Evolutionary conservation across 2,329 filamentous ascomycete genomes (phyloP).

Genomic region (Talaromyces piceae): DNA sequence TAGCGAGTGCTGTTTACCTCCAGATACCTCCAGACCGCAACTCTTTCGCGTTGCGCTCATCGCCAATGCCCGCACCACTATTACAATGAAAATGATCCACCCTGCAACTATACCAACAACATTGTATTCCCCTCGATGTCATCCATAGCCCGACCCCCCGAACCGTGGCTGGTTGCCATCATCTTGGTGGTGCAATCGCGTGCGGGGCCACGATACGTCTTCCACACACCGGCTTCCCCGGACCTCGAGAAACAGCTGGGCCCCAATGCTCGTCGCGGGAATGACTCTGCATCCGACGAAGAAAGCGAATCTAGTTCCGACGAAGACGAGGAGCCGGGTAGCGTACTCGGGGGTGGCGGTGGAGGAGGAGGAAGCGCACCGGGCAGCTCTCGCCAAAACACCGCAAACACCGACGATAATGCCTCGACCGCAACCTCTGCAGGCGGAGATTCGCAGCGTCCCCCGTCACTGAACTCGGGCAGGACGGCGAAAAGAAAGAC

Average conservation of each 20-base stretch:
- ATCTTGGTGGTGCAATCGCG: slow-evolving; percentile 68
- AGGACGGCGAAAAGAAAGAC: slow-evolving; percentile 23
- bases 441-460: slow-evolving; percentile 22
- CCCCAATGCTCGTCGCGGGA: slow-evolving; percentile 27
- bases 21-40: not conserved
- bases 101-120: slow-evolving; percentile 1
- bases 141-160: slow-evolving; percentile 41
- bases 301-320: slow-evolving; percentile 32
- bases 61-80: no score
- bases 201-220: slow-evolving; percentile 74
- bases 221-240: slow-evolving; percentile 68
- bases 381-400: slow-evolving; percentile 24
- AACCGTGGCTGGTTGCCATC: slow-evolving; percentile 58
- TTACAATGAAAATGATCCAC: no score
- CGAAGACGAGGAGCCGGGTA: slow-evolving; percentile 31
- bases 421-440: slow-evolving; percentile 18
- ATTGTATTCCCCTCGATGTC: slow-evolving; percentile 30
- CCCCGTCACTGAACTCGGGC: slow-evolving; percentile 28
- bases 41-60: not conserved
- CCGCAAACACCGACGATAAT: slow-evolving; percentile 26
- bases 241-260: slow-evolving; percentile 33
- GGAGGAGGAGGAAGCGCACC: slow-evolving; percentile 15
- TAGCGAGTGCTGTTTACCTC: no score
- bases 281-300: slow-evolving; percentile 33
- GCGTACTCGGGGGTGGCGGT: slow-evolving; percentile 11